Evolutionary conservation across 2,329 filamentous ascomycete genomes (phyloP), one percentile per base, ranked within the genome.

Genomic region (Cytospora paraplurivora): DNA sequence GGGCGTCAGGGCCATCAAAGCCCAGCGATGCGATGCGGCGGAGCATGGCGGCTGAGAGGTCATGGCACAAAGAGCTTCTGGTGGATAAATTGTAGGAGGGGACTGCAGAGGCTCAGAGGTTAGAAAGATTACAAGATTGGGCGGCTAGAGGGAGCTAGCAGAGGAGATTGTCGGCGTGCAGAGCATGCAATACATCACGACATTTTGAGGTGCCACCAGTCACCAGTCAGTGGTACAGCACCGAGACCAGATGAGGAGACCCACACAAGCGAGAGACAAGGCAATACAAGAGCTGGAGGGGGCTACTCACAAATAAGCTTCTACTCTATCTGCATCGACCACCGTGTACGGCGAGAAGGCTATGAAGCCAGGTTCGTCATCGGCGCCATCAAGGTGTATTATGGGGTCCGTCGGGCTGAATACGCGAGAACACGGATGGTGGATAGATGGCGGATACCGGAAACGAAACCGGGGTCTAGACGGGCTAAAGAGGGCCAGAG

Each of bases 21-120:
- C 78, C 77, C 64, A 77, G 71, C 67, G 76, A 78, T 71, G 74
- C 78, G 80, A 78, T 71, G 68, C 75, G 74, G 64, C 75, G 75
- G 62, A 78, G 72, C 77, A 80, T 78, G 70, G 79, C 69, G 79
- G 76, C 70, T 63, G 62, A 37, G 66, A 56, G 67, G 66, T 63
- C 67, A 66, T 64, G 49, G 49, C 52, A 64, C 37, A 53, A 44
- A 19, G 57, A 51, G 51, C 49, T 21, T 6, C 37, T 38, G 53
- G 56, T 56, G 53, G 44, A 10, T n/a, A 15, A 17, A 27, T 53
- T 34, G 54, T 17, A 47, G 49, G 57, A 56, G 32, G 55, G 49
- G 50, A 52, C 63, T 65, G 56, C 32, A 61, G 27, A 44, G 7
- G 21, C 33, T 49, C 38, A n/a, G 8, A 55, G 27, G 34, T 66